Percentiles rank a stretch among this genome's conserved stretches.
These are phyloP conservation scores for Lactarius indigo DNA, from an alignment of 768 basidiomycete species.

Conservation along the genomic window DNA sequence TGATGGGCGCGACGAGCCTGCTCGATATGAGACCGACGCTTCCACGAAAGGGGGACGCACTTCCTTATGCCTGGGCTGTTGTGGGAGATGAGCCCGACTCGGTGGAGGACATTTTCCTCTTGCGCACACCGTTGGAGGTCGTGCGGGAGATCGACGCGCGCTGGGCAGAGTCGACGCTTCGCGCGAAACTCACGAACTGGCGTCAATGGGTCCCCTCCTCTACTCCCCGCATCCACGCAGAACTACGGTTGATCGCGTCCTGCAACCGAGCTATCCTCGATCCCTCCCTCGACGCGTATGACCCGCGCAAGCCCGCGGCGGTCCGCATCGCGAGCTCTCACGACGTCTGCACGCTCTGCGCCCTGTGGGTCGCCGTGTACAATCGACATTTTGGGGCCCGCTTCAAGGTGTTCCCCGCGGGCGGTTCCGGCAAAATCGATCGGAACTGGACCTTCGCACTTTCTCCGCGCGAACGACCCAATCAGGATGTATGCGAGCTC, in stretches of 20 bases:
- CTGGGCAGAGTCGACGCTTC: constrained; percentile 17
- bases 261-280: constrained; percentile 14
- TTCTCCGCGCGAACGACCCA: constrained; percentile 19
- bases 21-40: constrained; percentile 13
- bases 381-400: constrained; percentile 20
- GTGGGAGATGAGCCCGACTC: constrained; percentile 11
- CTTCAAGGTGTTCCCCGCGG: constrained; percentile 20
- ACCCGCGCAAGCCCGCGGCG: constrained; percentile 18
- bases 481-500: constrained; percentile 21
- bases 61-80: constrained; percentile 19
- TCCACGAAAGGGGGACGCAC: not conserved
- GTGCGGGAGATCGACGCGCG: constrained; percentile 20
- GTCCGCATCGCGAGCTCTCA: constrained; percentile 22
- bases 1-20: constrained; percentile 20
- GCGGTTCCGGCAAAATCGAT: constrained; percentile 18
- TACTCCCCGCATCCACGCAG: constrained; percentile 19
- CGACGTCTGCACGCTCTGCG: constrained; percentile 21
- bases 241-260: constrained; percentile 20
- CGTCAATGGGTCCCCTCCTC: constrained; percentile 13
- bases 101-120: constrained; percentile 18
- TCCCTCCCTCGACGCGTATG: constrained; percentile 20
- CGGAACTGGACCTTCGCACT: constrained; percentile 19
- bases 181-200: constrained; percentile 8
- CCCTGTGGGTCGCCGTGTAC: constrained; percentile 21
- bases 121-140: constrained; percentile 19